phyloP scores from a whole-genome alignment of 805 yeast genomes.

The Torulaspora indica region DNA sequence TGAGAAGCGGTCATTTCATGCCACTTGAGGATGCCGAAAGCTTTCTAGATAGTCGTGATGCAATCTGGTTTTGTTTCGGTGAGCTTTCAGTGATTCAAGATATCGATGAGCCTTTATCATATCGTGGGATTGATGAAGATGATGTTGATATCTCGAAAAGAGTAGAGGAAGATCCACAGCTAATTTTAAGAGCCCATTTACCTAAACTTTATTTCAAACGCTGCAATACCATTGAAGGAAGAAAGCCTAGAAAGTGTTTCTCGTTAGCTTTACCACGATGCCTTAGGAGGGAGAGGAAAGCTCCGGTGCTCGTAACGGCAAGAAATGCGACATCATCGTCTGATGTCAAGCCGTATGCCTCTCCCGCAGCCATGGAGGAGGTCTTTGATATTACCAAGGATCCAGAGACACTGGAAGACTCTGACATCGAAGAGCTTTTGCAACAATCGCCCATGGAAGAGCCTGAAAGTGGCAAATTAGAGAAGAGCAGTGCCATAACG shows the following conservation, averaged over 20 bases:
- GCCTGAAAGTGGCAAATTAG: neutral
- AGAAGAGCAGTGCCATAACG: neutral
- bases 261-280: conserved; percentile 1
- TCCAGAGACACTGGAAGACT: conserved; percentile 30
- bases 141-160: neutral
- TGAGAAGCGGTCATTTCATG: conserved; percentile 5
- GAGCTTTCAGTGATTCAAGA: conserved; percentile 7
- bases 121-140: neutral
- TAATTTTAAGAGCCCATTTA: neutral
- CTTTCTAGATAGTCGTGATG: conserved; percentile 1
- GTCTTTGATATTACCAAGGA: conserved; percentile 17
- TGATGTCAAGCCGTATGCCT: conserved; percentile 6
- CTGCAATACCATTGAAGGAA: conserved; percentile 7
- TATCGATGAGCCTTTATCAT: conserved; percentile 5
- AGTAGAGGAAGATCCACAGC: neutral
- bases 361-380: conserved; percentile 5
- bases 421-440: conserved; percentile 25
- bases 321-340: neutral
- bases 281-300: neutral
- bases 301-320: neutral
- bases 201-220: conserved; percentile 4
- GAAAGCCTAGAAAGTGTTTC: conserved; percentile 10
- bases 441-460: conserved; percentile 4
- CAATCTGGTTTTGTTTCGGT: conserved; percentile 11
- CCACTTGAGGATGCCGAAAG: conserved; percentile 8